Conservation (phyloP, 129 eudicot species). For the carrot (Daucus carota) region DH1_v3.0 NC_030383.2:4059001-4059500, state of each 20-base stretch:
- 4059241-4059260: conserved; percentile 7
- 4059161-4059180: conserved; percentile 87
- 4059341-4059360: conserved; percentile 38
- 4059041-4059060: conserved; percentile 90
- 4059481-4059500: neutral
- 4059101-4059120: neutral
- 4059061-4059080: conserved; percentile 77
- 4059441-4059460: conserved; percentile 80
- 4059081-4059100: neutral
- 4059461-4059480: conserved; percentile 54
- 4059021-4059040: conserved; percentile 51
- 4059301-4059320: neutral
- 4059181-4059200: conserved; percentile 74
- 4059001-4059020: conserved; percentile 44
- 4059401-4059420: conserved; percentile 80
- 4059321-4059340: neutral
- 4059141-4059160: conserved; percentile 10
- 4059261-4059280: neutral
- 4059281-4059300: neutral
- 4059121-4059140: neutral
- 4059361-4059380: conserved; percentile 82
- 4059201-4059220: conserved; percentile 54
- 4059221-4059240: conserved; percentile 89
- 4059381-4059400: conserved; percentile 79
- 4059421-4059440: conserved; percentile 86